Evolutionary conservation across 441 rosid species (phyloP).

Genomic region (Breynia disticha): DNA sequence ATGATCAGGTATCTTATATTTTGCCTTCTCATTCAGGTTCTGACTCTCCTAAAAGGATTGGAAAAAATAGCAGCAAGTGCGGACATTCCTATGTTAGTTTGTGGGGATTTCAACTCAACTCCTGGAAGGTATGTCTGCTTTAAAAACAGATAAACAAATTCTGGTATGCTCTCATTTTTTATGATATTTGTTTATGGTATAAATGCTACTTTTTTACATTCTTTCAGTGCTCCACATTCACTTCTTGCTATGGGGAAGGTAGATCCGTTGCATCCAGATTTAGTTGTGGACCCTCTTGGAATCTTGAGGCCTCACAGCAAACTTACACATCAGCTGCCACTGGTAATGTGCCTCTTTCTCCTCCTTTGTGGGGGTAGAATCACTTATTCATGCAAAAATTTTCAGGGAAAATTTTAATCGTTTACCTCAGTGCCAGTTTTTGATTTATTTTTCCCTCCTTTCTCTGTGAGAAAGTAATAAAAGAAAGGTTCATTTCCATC

Average conservation of each 20-base stretch:
- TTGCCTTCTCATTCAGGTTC: slow-evolving; percentile 49
- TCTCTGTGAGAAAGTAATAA: neutral
- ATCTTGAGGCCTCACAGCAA: slow-evolving; percentile 82
- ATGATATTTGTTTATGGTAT: neutral
- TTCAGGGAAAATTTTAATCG: no score
- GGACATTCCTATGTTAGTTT: slow-evolving; percentile 96
- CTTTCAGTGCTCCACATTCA: slow-evolving; percentile 82
- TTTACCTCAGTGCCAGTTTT: no score
- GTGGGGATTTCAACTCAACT: slow-evolving; percentile 92
- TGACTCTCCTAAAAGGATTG: slow-evolving; percentile 89
- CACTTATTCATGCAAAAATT: no score
- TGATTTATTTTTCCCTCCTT: no score
- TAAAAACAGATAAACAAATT: neutral
- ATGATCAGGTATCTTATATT: slow-evolving; percentile 8
- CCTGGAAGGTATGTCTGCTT: slow-evolving; percentile 76
- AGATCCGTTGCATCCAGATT: slow-evolving; percentile 73
- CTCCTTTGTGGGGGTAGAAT: no score
- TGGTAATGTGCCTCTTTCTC: slow-evolving; percentile 42
- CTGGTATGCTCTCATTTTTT: neutral
- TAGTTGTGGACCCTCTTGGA: slow-evolving; percentile 69
- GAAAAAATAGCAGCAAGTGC: slow-evolving; percentile 99
- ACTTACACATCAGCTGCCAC: slow-evolving; percentile 82
- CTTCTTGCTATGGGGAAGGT: slow-evolving; percentile 98
- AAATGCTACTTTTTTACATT: slow-evolving; percentile 12
- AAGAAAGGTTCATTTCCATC: neutral